Base-by-base conservation (phyloP, 306 rosid species). In the Quercus wislizeni region DNA sequence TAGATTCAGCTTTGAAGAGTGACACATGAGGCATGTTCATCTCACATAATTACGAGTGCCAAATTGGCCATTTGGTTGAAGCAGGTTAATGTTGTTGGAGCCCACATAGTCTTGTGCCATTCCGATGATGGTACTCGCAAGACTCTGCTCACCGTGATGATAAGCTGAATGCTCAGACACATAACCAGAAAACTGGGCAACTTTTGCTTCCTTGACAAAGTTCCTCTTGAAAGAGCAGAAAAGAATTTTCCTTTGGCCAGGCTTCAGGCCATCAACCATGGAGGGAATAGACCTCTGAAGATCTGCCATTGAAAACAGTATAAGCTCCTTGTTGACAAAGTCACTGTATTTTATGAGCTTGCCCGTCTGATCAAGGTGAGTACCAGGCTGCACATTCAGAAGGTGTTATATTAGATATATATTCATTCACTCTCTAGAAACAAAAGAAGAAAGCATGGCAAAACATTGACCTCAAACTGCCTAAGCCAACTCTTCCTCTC, bases 21-120 rank as follows among this genome's bases (percentile, higher is more conserved):
- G 65, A 43, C 74, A 33, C 20, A 55, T 6, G 52, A 55, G 23
- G 25, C 20, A 62, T 75, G 63, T 58, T 35, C 70, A 35, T 13
- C 89, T 76, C 61, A 92, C 99, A 90, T 87, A 63, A 83, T 91
- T 91, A 25, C 99, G 98, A 15, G 99, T 95, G 68, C 99, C 99
- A 73, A 95, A 95, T 85, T 92, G 99, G 82, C 99, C 99, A 43
- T 90, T 95, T 33, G 99, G 99, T 56, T 80, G 83, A 54, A 95
- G 93, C 78, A 95, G 95, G 73, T 95, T 95, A 46, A 95, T 81
- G 80, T 95, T 95, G 87, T 95, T 92, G 77, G 98, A 92, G 61
- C 99, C 99, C 20, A 95, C 97, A 81, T 80, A 95, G 70, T 95
- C 94, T 74, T 95, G 99, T 31, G 99, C 98, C 99, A 95, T 92